Evolutionary conservation across 176 grass and related monocot species (phyloP), one percentile per base, ranked within the genome.

Genomic region (Bolboschoenus planiculmis): DNA sequence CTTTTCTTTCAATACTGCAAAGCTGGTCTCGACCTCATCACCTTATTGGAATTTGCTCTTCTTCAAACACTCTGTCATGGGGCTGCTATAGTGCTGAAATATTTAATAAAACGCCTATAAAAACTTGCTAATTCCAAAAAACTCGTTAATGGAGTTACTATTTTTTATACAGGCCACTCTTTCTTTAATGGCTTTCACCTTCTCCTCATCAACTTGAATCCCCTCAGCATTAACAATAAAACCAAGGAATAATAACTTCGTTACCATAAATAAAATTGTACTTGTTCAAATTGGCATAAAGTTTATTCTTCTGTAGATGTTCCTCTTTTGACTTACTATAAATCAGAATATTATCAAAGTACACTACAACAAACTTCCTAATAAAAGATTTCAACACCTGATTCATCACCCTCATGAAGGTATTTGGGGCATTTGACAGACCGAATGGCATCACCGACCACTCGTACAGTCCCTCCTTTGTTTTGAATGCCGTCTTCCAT

Each of bases 401-500:
- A 21, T 81, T 81, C 79, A 82, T 82, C 2, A 82, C 5, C 4
- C 27, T 3, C 79, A 65, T 82, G 23, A 82, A 82, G 2, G 79
- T 82, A 11, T 30, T 82, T 4, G 80, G 80, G 0, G 23, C 59
- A 20, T 83, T 83, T 23, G 59, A 67, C 20, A 83, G 20, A 0
- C 50, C 50, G 23, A 60, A 56, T 3, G 35, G 27, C 78, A 80
- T 80, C 1, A 60, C 51, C 3, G 51, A 3, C 35, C 58, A 83
- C 10, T 68, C 59, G 6, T 68, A 83, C 24, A 63, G 20, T 1
- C 24, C 35, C 14, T 83, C 80, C 5, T 30, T 83, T 16, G 56
- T 83, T 21, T 83, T 66, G 13, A 83, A 83, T 8, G 80, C 20
- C 5, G 37, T 83, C 15, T 83, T 83, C 56, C 80, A 83, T 68